Percentiles rank a stretch among this genome's conserved stretches.
Evolutionary conservation across 805 yeast genomes (phyloP).

Genomic region (Pichia deserticola): DNA sequence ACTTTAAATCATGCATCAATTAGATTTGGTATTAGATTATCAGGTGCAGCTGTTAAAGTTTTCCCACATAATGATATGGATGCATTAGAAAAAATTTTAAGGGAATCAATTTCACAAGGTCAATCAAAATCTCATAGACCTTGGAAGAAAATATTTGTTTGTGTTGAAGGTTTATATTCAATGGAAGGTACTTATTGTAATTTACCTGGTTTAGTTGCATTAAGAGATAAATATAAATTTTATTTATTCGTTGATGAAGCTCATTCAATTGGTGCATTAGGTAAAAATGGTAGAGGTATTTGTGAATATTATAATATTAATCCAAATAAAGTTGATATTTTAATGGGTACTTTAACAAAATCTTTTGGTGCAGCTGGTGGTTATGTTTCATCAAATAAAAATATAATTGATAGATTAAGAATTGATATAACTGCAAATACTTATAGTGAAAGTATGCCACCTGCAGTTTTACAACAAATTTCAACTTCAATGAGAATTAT

Average conservation of each 20-base stretch:
- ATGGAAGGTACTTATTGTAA: slow-evolving; percentile 91
- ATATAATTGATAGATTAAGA: slow-evolving; percentile 66
- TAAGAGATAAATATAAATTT: slow-evolving; percentile 80
- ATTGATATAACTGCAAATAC: slow-evolving; percentile 62
- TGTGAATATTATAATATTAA: slow-evolving; percentile 86
- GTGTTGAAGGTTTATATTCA: slow-evolving; percentile 87
- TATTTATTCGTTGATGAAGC: slow-evolving; percentile 94
- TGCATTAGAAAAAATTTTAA: slow-evolving; percentile 62
- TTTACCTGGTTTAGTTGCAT: slow-evolving; percentile 63
- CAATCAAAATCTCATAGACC: slow-evolving; percentile 95
- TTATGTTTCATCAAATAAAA: slow-evolving; percentile 72
- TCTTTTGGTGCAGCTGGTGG: slow-evolving; percentile 99
- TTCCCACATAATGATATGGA: slow-evolving; percentile 89
- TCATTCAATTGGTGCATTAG: slow-evolving; percentile 98
- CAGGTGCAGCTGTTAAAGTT: slow-evolving; percentile 89
- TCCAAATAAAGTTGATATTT: slow-evolving; percentile 69
- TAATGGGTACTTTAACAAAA: slow-evolving; percentile 97
- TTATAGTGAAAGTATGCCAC: slow-evolving; percentile 83
- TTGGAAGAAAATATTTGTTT: slow-evolving; percentile 80
- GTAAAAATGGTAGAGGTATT: slow-evolving; percentile 88
- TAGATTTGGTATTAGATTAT: slow-evolving; percentile 85
- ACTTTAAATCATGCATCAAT: slow-evolving; percentile 93
- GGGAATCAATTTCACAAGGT: slow-evolving; percentile 86
- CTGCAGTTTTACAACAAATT: slow-evolving; percentile 87
- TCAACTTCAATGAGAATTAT: slow-evolving; percentile 71